Percentiles rank a stretch among this genome's conserved stretches.
Conservation (phyloP, 495 filamentous ascomycete species). For the Talaromyces ruber region DNA sequence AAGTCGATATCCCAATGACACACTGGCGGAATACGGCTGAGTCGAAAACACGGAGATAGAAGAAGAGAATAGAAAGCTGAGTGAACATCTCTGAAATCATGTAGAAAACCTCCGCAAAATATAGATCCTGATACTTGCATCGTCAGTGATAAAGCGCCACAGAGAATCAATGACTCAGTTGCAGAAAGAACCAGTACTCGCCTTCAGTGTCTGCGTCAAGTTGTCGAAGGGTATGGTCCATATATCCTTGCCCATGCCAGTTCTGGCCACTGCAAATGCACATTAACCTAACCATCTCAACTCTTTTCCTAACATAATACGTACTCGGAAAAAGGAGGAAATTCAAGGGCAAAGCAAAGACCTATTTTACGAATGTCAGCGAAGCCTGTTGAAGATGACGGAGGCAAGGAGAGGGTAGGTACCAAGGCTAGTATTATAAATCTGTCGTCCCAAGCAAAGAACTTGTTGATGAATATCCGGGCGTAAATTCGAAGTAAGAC, state of each 20-base stretch:
- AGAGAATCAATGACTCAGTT: background rate
- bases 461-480: slow-evolving; percentile 11
- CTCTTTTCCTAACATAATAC: background rate
- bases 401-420: background rate
- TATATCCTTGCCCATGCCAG: slow-evolving; percentile 27
- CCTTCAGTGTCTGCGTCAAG: slow-evolving; percentile 22
- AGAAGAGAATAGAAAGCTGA: slow-evolving; percentile 26
- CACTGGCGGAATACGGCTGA: slow-evolving; percentile 11
- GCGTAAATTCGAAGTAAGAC: slow-evolving; percentile 11
- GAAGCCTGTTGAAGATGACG: background rate
- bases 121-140: slow-evolving; percentile 4
- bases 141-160: background rate
- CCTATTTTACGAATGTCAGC: background rate
- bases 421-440: slow-evolving; percentile 13
- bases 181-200: background rate
- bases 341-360: slow-evolving; percentile 12
- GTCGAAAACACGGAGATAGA: slow-evolving; percentile 28
- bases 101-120: slow-evolving; percentile 21
- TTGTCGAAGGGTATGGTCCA: slow-evolving; percentile 32
- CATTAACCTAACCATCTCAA: background rate
- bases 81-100: slow-evolving; percentile 16
- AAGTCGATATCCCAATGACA: slow-evolving; percentile 16
- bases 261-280: slow-evolving; percentile 10
- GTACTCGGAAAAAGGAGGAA: slow-evolving; percentile 15
- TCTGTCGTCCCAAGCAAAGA: slow-evolving; percentile 15